Percentiles rank a stretch among this genome's conserved stretches.
These are phyloP conservation scores for Wickerhamomyces xylosicus DNA, from an alignment of 805 yeast species.

Conservation along the genomic window DNA sequence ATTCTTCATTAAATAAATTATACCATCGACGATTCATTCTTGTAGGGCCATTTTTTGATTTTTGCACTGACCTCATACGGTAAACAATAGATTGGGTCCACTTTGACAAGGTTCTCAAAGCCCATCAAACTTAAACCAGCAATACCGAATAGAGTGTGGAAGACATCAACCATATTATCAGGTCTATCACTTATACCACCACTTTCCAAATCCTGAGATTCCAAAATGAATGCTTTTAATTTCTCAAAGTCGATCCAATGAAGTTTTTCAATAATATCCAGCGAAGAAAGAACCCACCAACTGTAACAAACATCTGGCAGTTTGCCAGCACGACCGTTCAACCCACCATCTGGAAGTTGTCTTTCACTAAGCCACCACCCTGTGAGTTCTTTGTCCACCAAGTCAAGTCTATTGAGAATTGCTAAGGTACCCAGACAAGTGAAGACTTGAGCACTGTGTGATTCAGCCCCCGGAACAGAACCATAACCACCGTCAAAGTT, in stretches of 20 bases:
- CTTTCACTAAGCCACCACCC: constrained; percentile 90
- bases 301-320: constrained; percentile 95
- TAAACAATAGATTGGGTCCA: constrained; percentile 85
- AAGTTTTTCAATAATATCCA: constrained; percentile 53
- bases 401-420: constrained; percentile 48
- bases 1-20: too few relatives aligned
- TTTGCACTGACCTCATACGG: constrained; percentile 34
- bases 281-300: constrained; percentile 90
- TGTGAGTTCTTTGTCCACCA: constrained; percentile 33
- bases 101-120: constrained; percentile 41
- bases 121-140: constrained; percentile 80
- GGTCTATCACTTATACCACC: constrained; percentile 95
- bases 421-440: constrained; percentile 79
- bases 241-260: constrained; percentile 70
- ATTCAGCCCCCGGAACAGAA: constrained; percentile 85
- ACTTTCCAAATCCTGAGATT: constrained; percentile 61
- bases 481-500: constrained; percentile 98
- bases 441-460: constrained; percentile 88
- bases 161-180: constrained; percentile 86
- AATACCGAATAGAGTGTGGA: constrained; percentile 84
- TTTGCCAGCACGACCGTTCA: constrained; percentile 94
- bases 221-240: constrained; percentile 56
- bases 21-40: too few relatives aligned
- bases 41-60: constrained; percentile 27
- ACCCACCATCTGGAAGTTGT: constrained; percentile 78